These are phyloP conservation scores for Malassezia yamatoensis DNA, from an alignment of 1,284 basidiomycete genomes.

Conservation along the genomic window DNA sequence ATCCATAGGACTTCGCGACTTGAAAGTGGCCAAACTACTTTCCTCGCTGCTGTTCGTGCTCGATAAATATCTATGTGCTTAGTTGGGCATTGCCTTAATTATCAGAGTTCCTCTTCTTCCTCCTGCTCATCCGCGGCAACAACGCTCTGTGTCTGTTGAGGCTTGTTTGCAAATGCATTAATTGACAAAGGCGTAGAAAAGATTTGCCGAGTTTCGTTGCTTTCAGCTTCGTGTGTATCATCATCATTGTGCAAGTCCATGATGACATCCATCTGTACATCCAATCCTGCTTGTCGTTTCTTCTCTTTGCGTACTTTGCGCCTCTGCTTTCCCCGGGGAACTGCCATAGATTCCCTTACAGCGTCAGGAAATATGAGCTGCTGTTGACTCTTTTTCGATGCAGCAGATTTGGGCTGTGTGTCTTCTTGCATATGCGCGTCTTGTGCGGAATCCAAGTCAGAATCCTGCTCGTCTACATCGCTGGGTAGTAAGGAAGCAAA, in stretches of 20 bases:
- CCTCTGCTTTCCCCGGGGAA: constrained; percentile 9
- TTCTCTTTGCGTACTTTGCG: constrained; percentile 19
- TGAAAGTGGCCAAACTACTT: no score
- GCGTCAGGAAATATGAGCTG: constrained; percentile 3
- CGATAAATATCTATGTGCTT: neutral
- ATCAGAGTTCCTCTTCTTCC: constrained; percentile 3
- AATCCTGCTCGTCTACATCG: constrained; percentile 1
- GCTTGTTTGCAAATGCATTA: no score
- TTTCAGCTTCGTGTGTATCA: neutral
- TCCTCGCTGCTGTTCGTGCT: neutral
- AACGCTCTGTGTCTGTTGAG: no score
- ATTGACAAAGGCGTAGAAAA: neutral
- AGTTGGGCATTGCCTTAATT: neutral
- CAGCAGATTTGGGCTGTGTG: neutral
- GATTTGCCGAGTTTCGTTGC: neutral
- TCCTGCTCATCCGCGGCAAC: neutral
- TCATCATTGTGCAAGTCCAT: constrained; percentile 9
- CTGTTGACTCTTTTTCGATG: neutral
- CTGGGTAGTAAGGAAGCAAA: neutral
- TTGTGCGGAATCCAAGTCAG: neutral
- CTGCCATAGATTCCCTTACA: constrained; percentile 11
- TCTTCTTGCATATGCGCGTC: neutral
- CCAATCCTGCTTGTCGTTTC: constrained; percentile 10
- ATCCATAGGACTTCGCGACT: no score
- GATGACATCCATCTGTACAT: constrained; percentile 4